Evolutionary conservation across 495 filamentous ascomycete genomes (phyloP).

Genomic region (Daldinia concentrica): DNA sequence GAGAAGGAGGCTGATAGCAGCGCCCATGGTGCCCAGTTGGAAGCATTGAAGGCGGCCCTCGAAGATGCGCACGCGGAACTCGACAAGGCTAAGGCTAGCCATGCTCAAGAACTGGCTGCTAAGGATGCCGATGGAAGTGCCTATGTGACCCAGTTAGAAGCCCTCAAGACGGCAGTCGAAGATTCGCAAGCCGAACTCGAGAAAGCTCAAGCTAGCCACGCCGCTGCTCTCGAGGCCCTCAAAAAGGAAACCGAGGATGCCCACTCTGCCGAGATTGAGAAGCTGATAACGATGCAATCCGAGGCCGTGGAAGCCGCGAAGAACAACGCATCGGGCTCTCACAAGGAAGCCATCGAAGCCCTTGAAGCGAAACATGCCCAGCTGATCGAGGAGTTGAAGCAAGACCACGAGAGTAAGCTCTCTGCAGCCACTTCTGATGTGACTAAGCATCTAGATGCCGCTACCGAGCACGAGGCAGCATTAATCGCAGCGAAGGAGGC

Average conservation of each 20-base stretch:
- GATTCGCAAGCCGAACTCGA: constrained; percentile 51
- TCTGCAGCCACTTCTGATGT: constrained; percentile 32
- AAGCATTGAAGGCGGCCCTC: constrained; percentile 36
- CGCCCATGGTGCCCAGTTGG: constrained; percentile 42
- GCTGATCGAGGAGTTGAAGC: constrained; percentile 53
- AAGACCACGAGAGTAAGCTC: constrained; percentile 49
- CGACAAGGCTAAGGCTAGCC: constrained; percentile 38
- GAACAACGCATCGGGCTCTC: constrained; percentile 45
- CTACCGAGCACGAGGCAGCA: constrained; percentile 34
- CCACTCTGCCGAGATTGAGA: constrained; percentile 60
- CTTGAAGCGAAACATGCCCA: constrained; percentile 54
- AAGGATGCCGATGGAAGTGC: constrained; percentile 44
- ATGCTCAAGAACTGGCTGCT: constrained; percentile 42
- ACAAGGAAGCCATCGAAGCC: constrained; percentile 51
- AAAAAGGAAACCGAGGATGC: constrained; percentile 56
- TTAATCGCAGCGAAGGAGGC: constrained; percentile 39
- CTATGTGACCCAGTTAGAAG: constrained; percentile 42
- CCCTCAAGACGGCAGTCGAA: constrained; percentile 46
- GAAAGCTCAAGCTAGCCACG: constrained; percentile 52
- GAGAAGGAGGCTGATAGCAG: constrained; percentile 43
- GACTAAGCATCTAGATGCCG: constrained; percentile 38
- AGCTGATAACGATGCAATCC: constrained; percentile 55
- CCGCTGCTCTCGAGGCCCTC: constrained; percentile 50
- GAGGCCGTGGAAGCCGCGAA: constrained; percentile 54
- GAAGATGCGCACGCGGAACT: constrained; percentile 39